phyloP scores from a whole-genome alignment of 2,329 filamentous ascomycete species.

The Aspergillus phoenicis region DNA sequence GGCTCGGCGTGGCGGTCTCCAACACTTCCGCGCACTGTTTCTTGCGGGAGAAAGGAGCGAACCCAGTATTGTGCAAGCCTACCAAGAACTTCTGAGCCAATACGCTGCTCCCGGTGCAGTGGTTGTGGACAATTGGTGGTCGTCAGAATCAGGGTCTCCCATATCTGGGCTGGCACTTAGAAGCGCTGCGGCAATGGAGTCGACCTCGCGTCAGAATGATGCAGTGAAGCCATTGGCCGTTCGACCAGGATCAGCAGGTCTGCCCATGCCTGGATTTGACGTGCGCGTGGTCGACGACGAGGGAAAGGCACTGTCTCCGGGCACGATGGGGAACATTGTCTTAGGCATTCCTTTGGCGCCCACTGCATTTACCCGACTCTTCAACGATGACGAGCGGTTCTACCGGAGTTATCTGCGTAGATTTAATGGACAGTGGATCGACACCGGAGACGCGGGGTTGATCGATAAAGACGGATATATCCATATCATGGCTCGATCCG shows the following conservation, averaged over 20 bases:
- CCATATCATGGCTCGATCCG: conserved; percentile 65
- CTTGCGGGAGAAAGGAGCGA: conserved; percentile 88
- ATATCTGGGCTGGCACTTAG: conserved; percentile 68
- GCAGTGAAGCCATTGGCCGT: conserved; percentile 58
- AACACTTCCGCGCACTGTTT: conserved; percentile 72
- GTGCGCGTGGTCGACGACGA: conserved; percentile 81
- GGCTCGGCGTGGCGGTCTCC: conserved; percentile 71
- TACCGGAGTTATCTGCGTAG: conserved; percentile 82
- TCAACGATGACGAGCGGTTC: conserved; percentile 83
- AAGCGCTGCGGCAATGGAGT: conserved; percentile 59
- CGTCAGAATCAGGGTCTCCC: conserved; percentile 69
- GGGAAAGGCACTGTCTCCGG: conserved; percentile 69
- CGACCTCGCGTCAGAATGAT: conserved; percentile 25
- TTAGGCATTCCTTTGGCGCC: conserved; percentile 79
- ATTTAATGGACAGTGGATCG: conserved; percentile 80
- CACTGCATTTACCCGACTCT: conserved; percentile 81
- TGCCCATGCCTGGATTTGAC: conserved; percentile 89
- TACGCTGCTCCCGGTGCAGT: conserved; percentile 66
- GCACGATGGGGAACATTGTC: conserved; percentile 89
- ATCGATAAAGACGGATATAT: conserved; percentile 73
- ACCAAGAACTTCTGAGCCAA: conserved; percentile 69
- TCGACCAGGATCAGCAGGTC: conserved; percentile 84
- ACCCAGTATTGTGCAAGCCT: conserved; percentile 79
- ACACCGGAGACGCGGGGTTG: conserved; percentile 88
- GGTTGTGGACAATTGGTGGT: conserved; percentile 76